These are phyloP conservation scores for Claviceps arundinis DNA, from an alignment of 2,329 filamentous ascomycete genomes.

Conservation along the genomic window DNA sequence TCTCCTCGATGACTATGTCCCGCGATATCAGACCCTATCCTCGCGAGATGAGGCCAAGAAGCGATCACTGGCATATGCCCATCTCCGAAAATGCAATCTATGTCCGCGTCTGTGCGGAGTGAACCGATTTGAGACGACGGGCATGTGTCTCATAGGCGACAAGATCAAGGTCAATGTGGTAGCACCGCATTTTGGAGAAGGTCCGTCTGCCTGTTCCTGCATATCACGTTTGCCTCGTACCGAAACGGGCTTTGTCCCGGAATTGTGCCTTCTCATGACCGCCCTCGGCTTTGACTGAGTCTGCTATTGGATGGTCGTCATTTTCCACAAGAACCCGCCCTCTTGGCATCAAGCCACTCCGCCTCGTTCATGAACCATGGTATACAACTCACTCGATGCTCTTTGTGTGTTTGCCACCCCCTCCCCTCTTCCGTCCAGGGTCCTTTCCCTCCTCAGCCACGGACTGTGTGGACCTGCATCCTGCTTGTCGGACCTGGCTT, in stretches of 20 bases:
- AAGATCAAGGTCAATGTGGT: constrained; percentile 72
- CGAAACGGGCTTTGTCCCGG: background rate
- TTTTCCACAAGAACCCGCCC: too few species aligned
- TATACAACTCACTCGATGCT: too few species aligned
- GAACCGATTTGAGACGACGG: constrained; percentile 68
- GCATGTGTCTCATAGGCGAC: constrained; percentile 64
- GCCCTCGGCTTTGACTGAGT: background rate
- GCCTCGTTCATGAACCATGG: too few species aligned
- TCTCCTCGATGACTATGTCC: constrained; percentile 60
- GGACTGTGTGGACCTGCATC: background rate
- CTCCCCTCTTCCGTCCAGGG: background rate
- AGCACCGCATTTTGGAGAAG: constrained; percentile 74
- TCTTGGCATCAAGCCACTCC: too few species aligned
- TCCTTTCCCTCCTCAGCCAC: background rate
- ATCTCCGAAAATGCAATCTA: constrained; percentile 67
- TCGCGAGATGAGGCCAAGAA: constrained; percentile 60
- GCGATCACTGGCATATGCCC: constrained; percentile 57
- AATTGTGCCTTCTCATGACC: background rate
- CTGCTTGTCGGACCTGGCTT: background rate
- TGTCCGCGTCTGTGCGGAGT: constrained; percentile 67
- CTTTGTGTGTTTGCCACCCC: background rate
- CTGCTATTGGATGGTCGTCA: background rate
- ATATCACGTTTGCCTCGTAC: background rate
- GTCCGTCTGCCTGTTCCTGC: constrained; percentile 14
- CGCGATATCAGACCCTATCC: constrained; percentile 56